Evolutionary conservation across 805 yeast species (phyloP).

Genomic region (Metschnikowia anglica): DNA sequence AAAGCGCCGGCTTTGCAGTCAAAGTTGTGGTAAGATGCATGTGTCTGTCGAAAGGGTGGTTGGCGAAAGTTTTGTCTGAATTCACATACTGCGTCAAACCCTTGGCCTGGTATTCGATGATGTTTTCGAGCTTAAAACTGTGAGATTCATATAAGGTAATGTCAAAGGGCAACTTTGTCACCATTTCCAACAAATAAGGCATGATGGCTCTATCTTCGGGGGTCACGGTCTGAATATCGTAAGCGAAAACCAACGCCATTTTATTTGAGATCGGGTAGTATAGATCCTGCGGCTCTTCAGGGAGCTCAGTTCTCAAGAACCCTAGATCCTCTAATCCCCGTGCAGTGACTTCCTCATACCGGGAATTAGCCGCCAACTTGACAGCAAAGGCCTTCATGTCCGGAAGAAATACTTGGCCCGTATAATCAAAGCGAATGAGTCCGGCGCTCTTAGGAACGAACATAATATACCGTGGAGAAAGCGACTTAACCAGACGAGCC

Average conservation of each 20-base stretch:
- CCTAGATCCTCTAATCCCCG: conserved; percentile 31
- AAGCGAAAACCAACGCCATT: conserved; percentile 54
- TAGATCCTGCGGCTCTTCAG: conserved; percentile 31
- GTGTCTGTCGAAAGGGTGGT: conserved; percentile 42
- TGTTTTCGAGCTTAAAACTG: conserved; percentile 40
- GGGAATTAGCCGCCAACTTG: conserved; percentile 48
- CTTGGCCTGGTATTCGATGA: conserved; percentile 43
- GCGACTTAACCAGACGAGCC: conserved; percentile 14
- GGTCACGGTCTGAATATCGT: conserved; percentile 49
- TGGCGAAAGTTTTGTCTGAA: conserved; percentile 34
- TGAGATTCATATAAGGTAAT: conserved; percentile 52
- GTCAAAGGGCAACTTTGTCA: conserved; percentile 56
- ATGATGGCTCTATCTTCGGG: conserved; percentile 64
- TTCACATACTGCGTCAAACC: conserved; percentile 45
- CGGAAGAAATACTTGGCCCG: conserved; percentile 28
- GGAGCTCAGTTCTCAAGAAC: conserved; percentile 30
- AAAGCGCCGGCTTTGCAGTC: conserved; percentile 60
- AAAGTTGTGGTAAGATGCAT: conserved; percentile 50
- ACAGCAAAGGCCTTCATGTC: conserved; percentile 44
- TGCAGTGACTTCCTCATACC: conserved; percentile 35
- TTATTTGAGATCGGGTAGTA: conserved; percentile 41
- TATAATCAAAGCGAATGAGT: conserved; percentile 49
- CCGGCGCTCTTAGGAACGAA: conserved; percentile 52
- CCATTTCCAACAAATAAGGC: conserved; percentile 58
- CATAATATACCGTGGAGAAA: conserved; percentile 45